These are phyloP conservation scores for Magnolia officinalis DNA, from an alignment of 164 flowering plant species.

Conservation along the genomic window DNA sequence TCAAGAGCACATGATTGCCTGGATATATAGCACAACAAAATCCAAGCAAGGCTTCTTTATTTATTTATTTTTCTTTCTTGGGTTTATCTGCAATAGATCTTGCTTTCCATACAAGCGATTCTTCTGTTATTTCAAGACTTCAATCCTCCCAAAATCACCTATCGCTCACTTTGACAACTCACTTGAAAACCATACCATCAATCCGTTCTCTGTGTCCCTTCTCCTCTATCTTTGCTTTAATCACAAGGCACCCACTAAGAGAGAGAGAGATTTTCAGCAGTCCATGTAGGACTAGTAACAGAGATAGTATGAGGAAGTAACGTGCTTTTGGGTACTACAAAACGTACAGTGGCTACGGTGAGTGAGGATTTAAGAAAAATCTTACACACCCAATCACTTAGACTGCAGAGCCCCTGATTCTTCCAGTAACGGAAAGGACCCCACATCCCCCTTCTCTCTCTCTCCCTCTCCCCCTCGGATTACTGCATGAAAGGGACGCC, in stretches of 20 bases:
- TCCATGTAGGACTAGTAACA: no score
- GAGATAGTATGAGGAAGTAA: not conserved
- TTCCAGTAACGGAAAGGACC: constrained; percentile 4
- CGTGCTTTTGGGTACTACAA: not conserved
- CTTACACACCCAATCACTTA: not conserved
- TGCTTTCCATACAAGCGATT: constrained; percentile 32
- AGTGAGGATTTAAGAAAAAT: not conserved
- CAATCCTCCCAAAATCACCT: constrained; percentile 5
- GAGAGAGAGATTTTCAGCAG: no score
- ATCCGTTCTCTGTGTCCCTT: not conserved
- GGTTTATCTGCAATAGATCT: constrained; percentile 16
- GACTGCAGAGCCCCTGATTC: constrained; percentile 4
- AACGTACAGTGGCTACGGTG: not conserved
- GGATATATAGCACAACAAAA: not conserved
- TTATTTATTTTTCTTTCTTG: constrained; percentile 2
- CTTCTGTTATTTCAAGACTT: constrained; percentile 21
- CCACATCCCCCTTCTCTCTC: not conserved
- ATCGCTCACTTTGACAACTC: constrained; percentile 13
- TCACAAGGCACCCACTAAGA: constrained; percentile 6
- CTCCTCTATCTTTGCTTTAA: constrained; percentile 5
- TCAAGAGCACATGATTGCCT: constrained; percentile 1
- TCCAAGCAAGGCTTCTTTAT: not conserved
- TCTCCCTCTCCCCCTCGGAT: no score
- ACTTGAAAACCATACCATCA: constrained; percentile 4
- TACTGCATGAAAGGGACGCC: no score